These are phyloP conservation scores for Penicillium tannophilum DNA, from an alignment of 495 filamentous ascomycete genomes.

Conservation along the genomic window DNA sequence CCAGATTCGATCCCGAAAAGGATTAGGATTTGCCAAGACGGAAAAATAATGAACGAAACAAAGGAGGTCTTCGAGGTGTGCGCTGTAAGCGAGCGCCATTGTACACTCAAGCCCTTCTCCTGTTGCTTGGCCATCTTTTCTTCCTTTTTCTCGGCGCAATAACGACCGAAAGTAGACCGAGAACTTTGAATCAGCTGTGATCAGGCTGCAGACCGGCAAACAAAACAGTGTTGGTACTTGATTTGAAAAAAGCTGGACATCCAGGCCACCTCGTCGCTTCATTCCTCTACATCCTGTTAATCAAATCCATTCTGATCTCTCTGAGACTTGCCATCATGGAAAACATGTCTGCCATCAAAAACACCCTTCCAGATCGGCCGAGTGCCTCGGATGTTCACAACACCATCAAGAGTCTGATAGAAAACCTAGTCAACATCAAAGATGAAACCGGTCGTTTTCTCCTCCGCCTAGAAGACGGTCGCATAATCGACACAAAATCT, in stretches of 20 bases:
- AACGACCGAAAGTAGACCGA: not conserved
- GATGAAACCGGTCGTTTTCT: conserved; percentile 70
- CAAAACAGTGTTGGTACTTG: not conserved
- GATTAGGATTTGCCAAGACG: conserved; percentile 1
- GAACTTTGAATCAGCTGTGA: not conserved
- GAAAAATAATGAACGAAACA: not conserved
- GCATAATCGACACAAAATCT: conserved; percentile 77
- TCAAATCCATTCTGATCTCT: no score
- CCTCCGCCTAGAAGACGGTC: conserved; percentile 64
- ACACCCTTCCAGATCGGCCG: not conserved
- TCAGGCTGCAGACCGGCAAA: not conserved
- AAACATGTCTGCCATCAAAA: not conserved
- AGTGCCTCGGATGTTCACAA: not conserved
- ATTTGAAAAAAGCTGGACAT: not conserved
- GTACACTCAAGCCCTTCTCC: not conserved
- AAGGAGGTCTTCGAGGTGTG: not conserved
- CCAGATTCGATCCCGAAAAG: not conserved
- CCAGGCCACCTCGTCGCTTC: not conserved
- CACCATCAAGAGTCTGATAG: conserved; percentile 44
- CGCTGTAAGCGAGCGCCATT: not conserved
- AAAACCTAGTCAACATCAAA: conserved; percentile 68
- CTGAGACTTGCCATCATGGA: no score
- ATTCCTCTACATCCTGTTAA: no score
- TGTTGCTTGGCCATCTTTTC: not conserved
- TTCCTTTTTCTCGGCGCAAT: not conserved